Base-by-base conservation (phyloP, 169 alveolate species). In the Haemoproteus tartakovskyi region DNA sequence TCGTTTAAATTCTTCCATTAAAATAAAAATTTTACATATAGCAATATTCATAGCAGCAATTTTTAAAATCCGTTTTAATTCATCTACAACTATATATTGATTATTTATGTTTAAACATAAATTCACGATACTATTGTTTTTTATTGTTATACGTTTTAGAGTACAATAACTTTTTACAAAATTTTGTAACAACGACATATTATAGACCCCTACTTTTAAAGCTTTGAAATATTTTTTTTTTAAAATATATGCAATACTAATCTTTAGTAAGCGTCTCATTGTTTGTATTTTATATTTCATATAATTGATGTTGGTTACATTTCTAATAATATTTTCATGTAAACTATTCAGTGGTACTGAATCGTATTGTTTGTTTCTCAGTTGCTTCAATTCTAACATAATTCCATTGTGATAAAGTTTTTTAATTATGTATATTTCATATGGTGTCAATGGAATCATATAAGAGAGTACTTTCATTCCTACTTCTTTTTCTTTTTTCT, bases 371-470 rank as follows among this genome's bases (percentile, higher is more conserved):
- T 70, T 52, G 18, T 70, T 54, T 56, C 61, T 47, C 19, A 70
- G 50, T 45, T 70, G 60, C 33, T 54, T 70, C 33, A 56, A 47
- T 21, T 70, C 78, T 29, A 27, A 12, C 14, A 45, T 70, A 11
- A 70, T 56, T 43, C 84, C 84, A 33, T 70, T 14, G 3, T 56
- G 40, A 27, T 54, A 48, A 46, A 70, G 45, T 0, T 59, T 43
- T 2, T 48, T 24, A 11, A 70, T 48, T 5, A 43, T 27, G 33
- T 26, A 70, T 41, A 70, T n/a, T 50, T 70, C 84, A 45, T 70
- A 70, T n/a, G 74, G 84, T 11, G 84, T 70, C 33, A 70, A 16
- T 2, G 84, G 84, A 2, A 14, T 18, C 2, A 70, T 70, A 30
- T 22, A 70, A 21, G 26, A 33, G 27, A 56, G 57, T 16, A 21